Evolutionary conservation across 768 basidiomycete species (phyloP).

Genomic region (Brasilioporus rufonigricans): DNA sequence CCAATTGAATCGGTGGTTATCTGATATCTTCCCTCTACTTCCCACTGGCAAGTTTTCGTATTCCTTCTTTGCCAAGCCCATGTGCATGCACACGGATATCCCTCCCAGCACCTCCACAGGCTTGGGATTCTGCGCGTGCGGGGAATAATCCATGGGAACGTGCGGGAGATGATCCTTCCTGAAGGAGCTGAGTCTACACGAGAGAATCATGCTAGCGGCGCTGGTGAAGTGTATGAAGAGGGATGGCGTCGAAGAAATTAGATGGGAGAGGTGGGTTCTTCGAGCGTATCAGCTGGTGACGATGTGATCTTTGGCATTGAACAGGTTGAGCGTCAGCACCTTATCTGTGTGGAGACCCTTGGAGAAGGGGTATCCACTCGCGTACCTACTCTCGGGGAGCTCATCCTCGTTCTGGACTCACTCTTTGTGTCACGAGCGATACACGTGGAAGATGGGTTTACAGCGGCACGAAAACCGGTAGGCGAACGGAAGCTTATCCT

Average conservation of each 20-base stretch:
- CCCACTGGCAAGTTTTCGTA: slow-evolving; percentile 39
- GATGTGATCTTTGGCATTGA: neutral
- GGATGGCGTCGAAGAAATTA: slow-evolving; percentile 85
- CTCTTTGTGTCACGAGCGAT: slow-evolving; percentile 76
- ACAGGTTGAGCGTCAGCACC: slow-evolving; percentile 75
- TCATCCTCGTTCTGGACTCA: slow-evolving; percentile 69
- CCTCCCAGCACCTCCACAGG: slow-evolving; percentile 60
- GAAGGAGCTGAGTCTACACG: slow-evolving; percentile 80
- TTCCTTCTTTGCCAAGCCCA: slow-evolving; percentile 49
- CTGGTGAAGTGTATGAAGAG: slow-evolving; percentile 78
- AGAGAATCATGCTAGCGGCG: slow-evolving; percentile 83
- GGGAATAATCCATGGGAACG: slow-evolving; percentile 49
- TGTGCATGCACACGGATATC: slow-evolving; percentile 49
- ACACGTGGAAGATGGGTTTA: slow-evolving; percentile 62
- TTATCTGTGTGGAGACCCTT: slow-evolving; percentile 65
- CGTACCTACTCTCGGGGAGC: slow-evolving; percentile 60
- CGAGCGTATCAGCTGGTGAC: neutral
- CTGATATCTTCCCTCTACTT: slow-evolving; percentile 42
- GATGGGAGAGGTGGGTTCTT: slow-evolving; percentile 68
- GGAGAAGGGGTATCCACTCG: slow-evolving; percentile 53
- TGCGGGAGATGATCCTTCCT: slow-evolving; percentile 44
- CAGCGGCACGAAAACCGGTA: slow-evolving; percentile 51
- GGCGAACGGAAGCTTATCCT: slow-evolving; percentile 72
- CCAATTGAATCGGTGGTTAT: slow-evolving; percentile 63
- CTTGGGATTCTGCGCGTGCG: slow-evolving; percentile 40